Evolutionary conservation across 768 basidiomycete genomes (phyloP), one percentile per base, ranked within the genome.

Genomic region (Phaeotremella fagi): DNA sequence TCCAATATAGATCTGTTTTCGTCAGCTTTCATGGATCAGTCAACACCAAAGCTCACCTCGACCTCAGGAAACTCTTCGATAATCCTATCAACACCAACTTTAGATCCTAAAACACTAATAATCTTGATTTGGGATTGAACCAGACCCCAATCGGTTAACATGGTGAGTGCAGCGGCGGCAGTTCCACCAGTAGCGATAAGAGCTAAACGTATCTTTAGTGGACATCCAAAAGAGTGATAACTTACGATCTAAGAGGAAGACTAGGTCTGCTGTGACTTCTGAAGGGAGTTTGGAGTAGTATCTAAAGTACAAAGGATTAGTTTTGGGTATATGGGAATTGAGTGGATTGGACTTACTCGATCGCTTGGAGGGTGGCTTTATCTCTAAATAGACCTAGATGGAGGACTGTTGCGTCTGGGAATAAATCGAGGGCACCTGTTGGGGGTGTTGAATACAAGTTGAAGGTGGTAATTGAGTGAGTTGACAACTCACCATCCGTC

Each of bases 181-280:
- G 94, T 97, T 11, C 90, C 88, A 47, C 91, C 94, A 2, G 94
- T 97, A 0, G 94, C 94, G 64, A 97, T 85, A 27, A 97, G 76
- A 16, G 94, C 59, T 66, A 37, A 46, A 25, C 2, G 16, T 4
- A 23, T 29, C 15, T 45, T 33, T 25, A 33, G 16, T 42, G 29
- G 27, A 29, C 28, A 33, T 12, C 18, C 23, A 6, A 25, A 44
- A 20, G 42, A 20, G 31, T 5, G 5, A 31, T 29, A 38, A 63
- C 58, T 41, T 22, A 56, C 56, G 94, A 63, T 98, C 94, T 26
- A 97, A 79, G 22, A 98, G 77, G 76, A 84, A 89, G n/a, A 90
- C 84, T 35, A 81, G 75, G 66, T 97, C 92, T 14, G 92, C 82
- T 0, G 85, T 83, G 3, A 85, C 83, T 7, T 77, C 76, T 31